phyloP scores from a whole-genome alignment of 2,329 filamentous ascomycete species.

The Aspergillus eucalypticola region DNA sequence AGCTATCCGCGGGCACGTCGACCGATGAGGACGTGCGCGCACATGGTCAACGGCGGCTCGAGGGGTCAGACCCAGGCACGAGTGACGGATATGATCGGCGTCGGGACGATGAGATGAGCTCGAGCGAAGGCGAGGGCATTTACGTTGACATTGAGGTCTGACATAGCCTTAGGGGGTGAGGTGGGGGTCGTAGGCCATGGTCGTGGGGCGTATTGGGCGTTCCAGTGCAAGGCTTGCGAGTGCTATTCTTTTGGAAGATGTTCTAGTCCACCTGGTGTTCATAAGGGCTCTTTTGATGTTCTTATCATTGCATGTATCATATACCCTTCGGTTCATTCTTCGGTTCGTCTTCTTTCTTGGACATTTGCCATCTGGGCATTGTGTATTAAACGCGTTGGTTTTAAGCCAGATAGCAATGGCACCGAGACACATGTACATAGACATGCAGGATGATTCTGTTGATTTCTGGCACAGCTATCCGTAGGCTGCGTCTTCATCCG shows the following conservation, averaged over 20 bases:
- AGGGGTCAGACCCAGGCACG: conserved; percentile 9
- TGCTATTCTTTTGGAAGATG: neutral
- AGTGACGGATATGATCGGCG: conserved; percentile 19
- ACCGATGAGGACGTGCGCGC: conserved; percentile 23
- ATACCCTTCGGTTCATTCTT: conserved; percentile 15
- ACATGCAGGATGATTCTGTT: neutral
- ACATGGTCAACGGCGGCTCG: conserved; percentile 4
- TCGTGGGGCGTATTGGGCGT: neutral
- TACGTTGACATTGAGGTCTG: conserved; percentile 42
- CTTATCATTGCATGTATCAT: conserved; percentile 8
- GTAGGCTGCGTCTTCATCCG: neutral
- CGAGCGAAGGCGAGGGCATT: conserved; percentile 41
- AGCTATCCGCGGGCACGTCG: conserved; percentile 24
- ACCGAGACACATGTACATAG: conserved; percentile 6
- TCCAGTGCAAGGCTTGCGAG: neutral
- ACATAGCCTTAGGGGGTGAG: too few species aligned
- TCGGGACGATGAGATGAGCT: conserved; percentile 35
- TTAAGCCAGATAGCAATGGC: neutral
- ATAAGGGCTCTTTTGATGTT: neutral
- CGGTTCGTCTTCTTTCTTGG: conserved; percentile 6
- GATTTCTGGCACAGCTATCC: too few species aligned
- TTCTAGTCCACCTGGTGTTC: neutral
- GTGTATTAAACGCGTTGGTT: neutral
- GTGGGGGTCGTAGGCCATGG: too few species aligned
- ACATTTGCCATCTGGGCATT: neutral